These are phyloP conservation scores for Balamuthia mandrillaris DNA, from an alignment of 208 protist species.

Conservation along the genomic window DNA sequence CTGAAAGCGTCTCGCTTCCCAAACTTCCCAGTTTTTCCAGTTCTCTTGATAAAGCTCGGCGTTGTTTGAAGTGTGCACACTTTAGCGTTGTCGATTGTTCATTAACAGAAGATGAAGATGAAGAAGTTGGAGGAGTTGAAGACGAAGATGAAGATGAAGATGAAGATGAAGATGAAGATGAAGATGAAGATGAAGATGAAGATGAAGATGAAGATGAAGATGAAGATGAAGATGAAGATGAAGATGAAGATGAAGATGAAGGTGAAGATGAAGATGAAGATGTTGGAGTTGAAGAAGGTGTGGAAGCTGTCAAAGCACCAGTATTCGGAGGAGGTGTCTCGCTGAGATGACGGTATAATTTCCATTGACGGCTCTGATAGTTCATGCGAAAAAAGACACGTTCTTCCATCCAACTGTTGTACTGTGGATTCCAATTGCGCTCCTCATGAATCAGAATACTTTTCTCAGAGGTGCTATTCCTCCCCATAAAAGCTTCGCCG, in stretches of 20 bases:
- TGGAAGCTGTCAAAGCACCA: neutral
- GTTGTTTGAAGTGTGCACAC: too few species aligned
- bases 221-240: neutral
- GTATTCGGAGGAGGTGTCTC: neutral
- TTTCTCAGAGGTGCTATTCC: too few species aligned
- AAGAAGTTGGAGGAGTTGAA: too few species aligned
- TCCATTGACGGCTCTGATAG: too few species aligned
- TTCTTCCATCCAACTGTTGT: neutral
- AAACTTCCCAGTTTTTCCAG: too few species aligned
- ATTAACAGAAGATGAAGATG: too few species aligned
- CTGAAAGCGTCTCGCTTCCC: too few species aligned
- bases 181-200: neutral
- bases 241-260: neutral
- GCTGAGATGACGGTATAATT: too few species aligned
- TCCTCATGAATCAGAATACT: neutral
- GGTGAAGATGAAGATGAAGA: neutral
- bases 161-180: neutral
- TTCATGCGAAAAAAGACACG: neutral
- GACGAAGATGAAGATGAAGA: neutral
- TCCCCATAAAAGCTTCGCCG: too few species aligned
- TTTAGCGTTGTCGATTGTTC: too few species aligned
- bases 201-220: neutral
- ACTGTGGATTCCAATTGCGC: neutral
- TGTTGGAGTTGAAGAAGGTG: neutral
- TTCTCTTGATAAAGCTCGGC: too few species aligned